Base-by-base conservation (phyloP, 2,329 filamentous ascomycete species). In the Madurella mycetomatis region DNA sequence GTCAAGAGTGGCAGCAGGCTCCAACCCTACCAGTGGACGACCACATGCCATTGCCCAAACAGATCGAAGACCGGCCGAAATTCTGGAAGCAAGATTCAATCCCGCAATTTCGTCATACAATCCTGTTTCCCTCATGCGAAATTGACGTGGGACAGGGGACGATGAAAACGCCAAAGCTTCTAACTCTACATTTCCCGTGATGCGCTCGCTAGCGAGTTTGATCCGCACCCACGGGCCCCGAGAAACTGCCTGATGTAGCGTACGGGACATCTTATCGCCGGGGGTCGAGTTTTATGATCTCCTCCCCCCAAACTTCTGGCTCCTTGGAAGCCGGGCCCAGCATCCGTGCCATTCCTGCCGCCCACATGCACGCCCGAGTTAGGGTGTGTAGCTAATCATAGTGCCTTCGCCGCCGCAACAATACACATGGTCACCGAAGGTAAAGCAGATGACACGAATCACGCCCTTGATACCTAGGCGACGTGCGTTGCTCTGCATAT, bases 211-310 rank as follows among this genome's bases (percentile, higher is more conserved):
- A 46, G 39, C 53, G 53, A 53, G 61, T 60, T 62, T 62, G 58
- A 62, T 61, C 56, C 47, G 11, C 60, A 37, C 47, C 25, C 41
- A 43, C 43, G 49, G 40, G 43, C 34, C 37, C 51, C 41, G 49
- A 47, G 31, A 37, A 18, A 16, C 41, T 19, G 51, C 25, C 25
- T 25, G 25, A 25, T 25, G 25, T 7, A 25, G 25, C 7, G 25
- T 25, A 25, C 7, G 25, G 49, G 34, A 37, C 49, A 57, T 59
- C 50, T 55, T 62, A 62, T 62, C 48, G 50, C 50, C 57, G 47
- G 57, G 61, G 56, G 17, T 56, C 46, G 17, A 45, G 47, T 39
- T 54, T 53, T 61, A 63, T 53, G 60, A 62, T 62, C 60, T 49
- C 19, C 53, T 40, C 25, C 19, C 41, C 25, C 43, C 34, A 34